phyloP scores from a whole-genome alignment of 176 grass and related monocot genomes.

The Olyra latifolia region DNA sequence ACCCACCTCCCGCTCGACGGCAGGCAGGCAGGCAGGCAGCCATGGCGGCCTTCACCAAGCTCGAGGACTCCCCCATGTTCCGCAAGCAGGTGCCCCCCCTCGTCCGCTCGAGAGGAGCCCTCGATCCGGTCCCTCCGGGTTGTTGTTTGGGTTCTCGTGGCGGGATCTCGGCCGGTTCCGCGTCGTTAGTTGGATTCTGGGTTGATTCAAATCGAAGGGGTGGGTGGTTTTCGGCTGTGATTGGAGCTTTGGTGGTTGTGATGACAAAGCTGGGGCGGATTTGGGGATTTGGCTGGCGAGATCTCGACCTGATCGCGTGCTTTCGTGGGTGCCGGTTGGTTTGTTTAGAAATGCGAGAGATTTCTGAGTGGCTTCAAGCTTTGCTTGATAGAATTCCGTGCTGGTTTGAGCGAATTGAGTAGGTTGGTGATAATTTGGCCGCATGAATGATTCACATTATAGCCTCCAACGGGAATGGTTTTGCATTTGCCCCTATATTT shows the following conservation, averaged over 20 bases:
- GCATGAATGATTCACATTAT: constrained; percentile 9
- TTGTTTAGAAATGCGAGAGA: background rate
- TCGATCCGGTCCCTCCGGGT: background rate
- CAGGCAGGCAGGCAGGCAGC: constrained; percentile 18
- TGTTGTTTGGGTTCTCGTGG: background rate
- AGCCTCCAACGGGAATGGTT: background rate
- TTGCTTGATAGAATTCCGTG: background rate
- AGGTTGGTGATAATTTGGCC: background rate
- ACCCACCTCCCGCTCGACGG: constrained; percentile 2
- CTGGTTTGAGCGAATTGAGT: constrained; percentile 15
- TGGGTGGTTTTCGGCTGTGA: background rate
- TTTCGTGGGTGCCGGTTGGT: background rate
- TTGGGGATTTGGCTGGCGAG: constrained; percentile 4
- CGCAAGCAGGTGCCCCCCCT: constrained; percentile 66
- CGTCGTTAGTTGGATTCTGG: background rate
- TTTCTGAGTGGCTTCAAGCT: background rate
- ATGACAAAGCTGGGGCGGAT: background rate
- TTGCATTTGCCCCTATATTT: background rate
- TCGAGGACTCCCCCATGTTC: constrained; percentile 99
- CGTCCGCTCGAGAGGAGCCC: background rate
- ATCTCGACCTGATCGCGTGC: constrained; percentile 22
- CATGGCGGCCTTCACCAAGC: constrained; percentile 88
- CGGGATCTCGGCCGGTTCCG: constrained; percentile 19
- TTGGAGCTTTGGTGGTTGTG: background rate
- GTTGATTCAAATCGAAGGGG: background rate